These are phyloP conservation scores for Crithidia sp. DNA, from an alignment of 208 protist species.

Conservation along the genomic window DNA sequence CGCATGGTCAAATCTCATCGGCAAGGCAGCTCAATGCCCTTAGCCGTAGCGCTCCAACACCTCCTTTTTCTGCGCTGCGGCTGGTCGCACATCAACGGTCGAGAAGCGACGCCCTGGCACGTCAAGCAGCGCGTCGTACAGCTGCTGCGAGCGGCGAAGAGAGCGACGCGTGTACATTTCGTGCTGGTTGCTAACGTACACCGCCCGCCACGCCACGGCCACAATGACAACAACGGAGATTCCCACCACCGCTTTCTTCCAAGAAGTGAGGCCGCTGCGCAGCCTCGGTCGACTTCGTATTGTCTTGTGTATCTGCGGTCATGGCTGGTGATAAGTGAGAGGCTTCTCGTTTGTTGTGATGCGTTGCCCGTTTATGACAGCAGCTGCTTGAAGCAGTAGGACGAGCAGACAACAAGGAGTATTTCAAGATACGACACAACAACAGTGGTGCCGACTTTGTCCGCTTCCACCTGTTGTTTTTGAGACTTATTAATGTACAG, in stretches of 20 bases:
- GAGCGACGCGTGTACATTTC: slow-evolving; percentile 47
- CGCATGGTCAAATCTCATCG: no score
- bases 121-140: slow-evolving; percentile 47
- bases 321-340: neutral
- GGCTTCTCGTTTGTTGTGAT: no score
- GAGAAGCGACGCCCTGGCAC: slow-evolving; percentile 63
- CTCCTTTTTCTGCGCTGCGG: slow-evolving; percentile 20
- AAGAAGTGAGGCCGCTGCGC: slow-evolving; percentile 15
- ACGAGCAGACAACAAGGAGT: no score
- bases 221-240: slow-evolving; percentile 32
- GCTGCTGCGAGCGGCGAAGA: slow-evolving; percentile 33
- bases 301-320: neutral
- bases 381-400: neutral
- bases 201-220: slow-evolving; percentile 46
- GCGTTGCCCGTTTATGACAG: neutral
- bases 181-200: slow-evolving; percentile 68
- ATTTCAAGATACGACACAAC: no score
- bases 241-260: slow-evolving; percentile 31
- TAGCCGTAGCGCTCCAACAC: slow-evolving; percentile 19
- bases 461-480: no score
- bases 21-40: neutral
- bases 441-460: no score
- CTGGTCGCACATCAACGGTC: slow-evolving; percentile 36
- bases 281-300: neutral
- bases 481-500: no score